Evolutionary conservation across 1,284 basidiomycete genomes (phyloP), one percentile per base, ranked within the genome.

Genomic region (Limonomyces culmigenus): DNA sequence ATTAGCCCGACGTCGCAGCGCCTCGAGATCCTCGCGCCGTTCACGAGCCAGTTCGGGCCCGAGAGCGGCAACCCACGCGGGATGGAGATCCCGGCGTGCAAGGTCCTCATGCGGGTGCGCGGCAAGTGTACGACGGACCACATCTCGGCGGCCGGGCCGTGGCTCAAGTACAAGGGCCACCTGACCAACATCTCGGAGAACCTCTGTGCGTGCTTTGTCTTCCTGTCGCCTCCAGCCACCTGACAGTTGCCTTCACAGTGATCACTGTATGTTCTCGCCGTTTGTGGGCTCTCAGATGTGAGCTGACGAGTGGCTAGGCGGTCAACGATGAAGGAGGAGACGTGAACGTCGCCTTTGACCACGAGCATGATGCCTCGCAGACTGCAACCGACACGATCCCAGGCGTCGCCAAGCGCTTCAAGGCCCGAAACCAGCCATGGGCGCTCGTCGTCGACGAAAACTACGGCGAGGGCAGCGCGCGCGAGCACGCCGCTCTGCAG

Each of bases 91-190:
- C 79, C 87, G 15, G 46, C 66, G 25, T 59, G 91, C 54, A 84
- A 74, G 47, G 87, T 93, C 40, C 56, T 99, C 37, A 75, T 98
- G 69, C 65, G 91, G 18, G 86, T 98, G 13, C 65, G 86, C 45
- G 95, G 95, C 33, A 98, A 99, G 61, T 98, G 93, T 58, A 98
- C 93, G 13, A 99, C 95, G 19, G 95, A 99, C 51, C 91, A 96
- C 54, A 96, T 96, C 40, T 89, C 84, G 29, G 91, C 92, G 34
- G 92, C 91, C 19, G 80, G 91, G 2, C 84, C 88, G 29, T 98
- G 95, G 95, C 62, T 98, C 45, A 97, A 97, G 64, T 99, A 95
- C 65, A 98, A 89, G 53, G 85, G 92, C 0, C 92, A 98, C 58
- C 63, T 98, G 30, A 83, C 79, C 31, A 96, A 97, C 56, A 91